phyloP scores from a whole-genome alignment of 495 filamentous ascomycete genomes.

The Tuber magnatum region DNA sequence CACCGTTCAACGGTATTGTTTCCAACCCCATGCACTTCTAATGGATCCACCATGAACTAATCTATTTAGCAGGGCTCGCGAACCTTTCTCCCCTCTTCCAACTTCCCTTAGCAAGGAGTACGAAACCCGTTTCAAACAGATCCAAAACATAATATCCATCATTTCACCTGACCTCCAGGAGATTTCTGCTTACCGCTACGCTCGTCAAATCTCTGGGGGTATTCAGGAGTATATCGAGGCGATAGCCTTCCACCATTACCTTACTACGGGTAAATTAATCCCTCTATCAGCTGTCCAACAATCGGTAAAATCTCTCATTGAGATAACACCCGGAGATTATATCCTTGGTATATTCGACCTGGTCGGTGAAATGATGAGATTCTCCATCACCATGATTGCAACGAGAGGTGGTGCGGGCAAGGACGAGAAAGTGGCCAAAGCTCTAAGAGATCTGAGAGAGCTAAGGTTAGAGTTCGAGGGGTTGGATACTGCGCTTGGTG shows the following conservation, averaged over 20 bases:
- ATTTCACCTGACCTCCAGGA: conserved; percentile 66
- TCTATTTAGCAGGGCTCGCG: conserved; percentile 53
- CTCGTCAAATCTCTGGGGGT: conserved; percentile 62
- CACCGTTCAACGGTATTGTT: conserved; percentile 77
- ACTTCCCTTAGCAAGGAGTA: conserved; percentile 58
- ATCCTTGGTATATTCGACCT: conserved; percentile 87
- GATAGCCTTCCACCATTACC: conserved; percentile 76
- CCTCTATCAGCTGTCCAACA: conserved; percentile 52
- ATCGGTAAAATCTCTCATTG: conserved; percentile 50
- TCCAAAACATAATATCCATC: conserved; percentile 57
- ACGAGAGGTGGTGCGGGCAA: conserved; percentile 48
- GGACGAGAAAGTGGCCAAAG: conserved; percentile 27
- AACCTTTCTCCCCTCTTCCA: conserved; percentile 58
- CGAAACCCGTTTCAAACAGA: conserved; percentile 56
- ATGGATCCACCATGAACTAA: conserved; percentile 6
- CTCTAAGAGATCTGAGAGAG: conserved; percentile 36
- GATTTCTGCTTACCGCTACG: conserved; percentile 77
- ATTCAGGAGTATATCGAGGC: conserved; percentile 93
- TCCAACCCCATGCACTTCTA: conserved; percentile 5
- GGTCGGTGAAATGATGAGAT: conserved; percentile 91
- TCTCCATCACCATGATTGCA: conserved; percentile 75
- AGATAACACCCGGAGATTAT: conserved; percentile 74
- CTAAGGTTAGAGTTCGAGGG: conserved; percentile 67
- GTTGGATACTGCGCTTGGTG: conserved; percentile 44
- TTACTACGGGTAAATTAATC: conserved; percentile 67